Base-by-base conservation (phyloP, 345 rosid species). In the Dipteronia dyeriana region DNA sequence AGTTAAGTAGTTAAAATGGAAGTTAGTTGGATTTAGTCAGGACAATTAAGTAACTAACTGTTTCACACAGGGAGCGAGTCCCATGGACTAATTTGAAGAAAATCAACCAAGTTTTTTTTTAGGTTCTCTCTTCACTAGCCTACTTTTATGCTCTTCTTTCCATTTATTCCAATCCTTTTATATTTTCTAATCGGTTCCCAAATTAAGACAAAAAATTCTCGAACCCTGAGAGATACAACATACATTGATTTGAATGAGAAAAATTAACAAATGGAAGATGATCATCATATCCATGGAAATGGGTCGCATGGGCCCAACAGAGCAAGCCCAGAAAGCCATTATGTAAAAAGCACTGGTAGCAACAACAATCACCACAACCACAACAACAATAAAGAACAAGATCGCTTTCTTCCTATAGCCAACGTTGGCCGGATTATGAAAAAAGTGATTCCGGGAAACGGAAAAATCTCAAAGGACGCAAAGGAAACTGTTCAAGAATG, bases 391-490 rank as follows among this genome's bases (percentile, higher is more conserved):
- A 88, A 88, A 80, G 96, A 91, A 72, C 96, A 90, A 76, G 92
- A 91, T 56, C 84, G 90, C 51, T 90, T 91, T 43, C 88, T 91
- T 31, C 96, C 96, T 0, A 90, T 91, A 56, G 94, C 94, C 13
- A 91, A 90, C 56, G 94, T 90, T 22, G 94, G 96, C 6, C 89
- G 96, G 71, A 91, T 91, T 64, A 91, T 90, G 94, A 91, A 91
- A 65, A 91, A 91, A 39, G 90, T 87, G 72, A 86, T 91, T 54
- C 94, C 94, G 0, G 83, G 77, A 45, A 91, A 87, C 4, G 94
- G 92, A 11, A 91, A 88, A 72, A 91, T 91, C 78, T 90, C 96
- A 0, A 91, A 91, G 74, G 94, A 91, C 11, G 92, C 92, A 0
- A 91, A 91, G 70, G 96, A 88, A 76, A 90, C 93, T 13, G 91